Base-by-base conservation (phyloP, 805 yeast species). In the Saccharomycopsis selenospora region DNA sequence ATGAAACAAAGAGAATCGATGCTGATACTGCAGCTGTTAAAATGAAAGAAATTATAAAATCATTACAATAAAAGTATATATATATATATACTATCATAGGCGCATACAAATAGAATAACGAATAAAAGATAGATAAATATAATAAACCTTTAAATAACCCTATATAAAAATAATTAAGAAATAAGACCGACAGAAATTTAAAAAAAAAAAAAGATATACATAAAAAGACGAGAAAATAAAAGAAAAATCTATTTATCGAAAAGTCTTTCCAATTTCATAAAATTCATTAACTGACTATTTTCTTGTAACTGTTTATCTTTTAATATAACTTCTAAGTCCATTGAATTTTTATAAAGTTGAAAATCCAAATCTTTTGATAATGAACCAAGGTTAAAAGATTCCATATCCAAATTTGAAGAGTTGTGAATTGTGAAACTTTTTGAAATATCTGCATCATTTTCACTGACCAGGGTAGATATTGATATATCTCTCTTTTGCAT, bases 1-100 rank as follows among this genome's bases (percentile, higher is more conserved):
- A 71, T 50, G 65, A 69, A 2, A 41, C 59, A 0, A 27, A 57
- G 0, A 52, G 77, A 49, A 14, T 66, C 1, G 51, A 64, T 7
- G 68, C 74, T 1, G 29, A 33, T 2, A 24, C 24, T n/a, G 27
- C 26, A 20, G 20, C 55, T n/a, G 41, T 6, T 4, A 22, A 13
- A 13, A 28, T 36, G 22, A 42, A 28, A 23, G 24, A 23, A 33
- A 33, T 33, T 5, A 33, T 33, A 5, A 10, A 20, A 6, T 33
- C 10, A 10, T 33, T 33, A 20, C n/a, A n/a, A n/a, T n/a, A n/a
- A n/a, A n/a, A n/a, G n/a, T n/a, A n/a, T n/a, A n/a, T n/a, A n/a
- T n/a, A n/a, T n/a, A n/a, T n/a, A n/a, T n/a, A n/a, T n/a, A n/a
- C n/a, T n/a, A n/a, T n/a, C n/a, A n/a, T n/a, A n/a, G n/a, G n/a